phyloP scores from a whole-genome alignment of 1,284 basidiomycete genomes.

The Pseudozyma thailandica region DNA sequence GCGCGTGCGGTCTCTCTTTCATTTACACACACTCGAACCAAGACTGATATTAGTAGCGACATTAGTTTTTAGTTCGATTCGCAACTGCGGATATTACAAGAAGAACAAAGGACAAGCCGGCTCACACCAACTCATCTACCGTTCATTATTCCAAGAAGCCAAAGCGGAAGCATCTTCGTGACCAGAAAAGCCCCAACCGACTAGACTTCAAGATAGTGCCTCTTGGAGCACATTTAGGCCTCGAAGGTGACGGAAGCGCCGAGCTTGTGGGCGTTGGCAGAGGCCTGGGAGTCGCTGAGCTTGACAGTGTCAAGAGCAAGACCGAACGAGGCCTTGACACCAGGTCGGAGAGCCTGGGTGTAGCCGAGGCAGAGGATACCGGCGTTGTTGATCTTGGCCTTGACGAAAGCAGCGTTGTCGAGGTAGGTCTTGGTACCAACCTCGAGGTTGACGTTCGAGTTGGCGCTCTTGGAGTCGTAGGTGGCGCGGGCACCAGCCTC shows the following conservation, averaged over 20 bases:
- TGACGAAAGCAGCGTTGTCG: conserved; percentile 89
- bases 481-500: conserved; percentile 91
- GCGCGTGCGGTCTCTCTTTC: too few species aligned
- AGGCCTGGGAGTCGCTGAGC: conserved; percentile 65
- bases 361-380: conserved; percentile 66
- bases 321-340: conserved; percentile 93
- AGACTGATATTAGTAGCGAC: conserved; percentile 3
- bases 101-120: neutral
- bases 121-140: neutral
- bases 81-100: conserved; percentile 36
- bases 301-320: conserved; percentile 67
- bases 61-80: conserved; percentile 17
- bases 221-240: conserved; percentile 51
- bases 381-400: conserved; percentile 98
- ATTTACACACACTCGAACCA: too few species aligned
- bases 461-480: conserved; percentile 88
- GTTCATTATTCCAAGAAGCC: conserved; percentile 9
- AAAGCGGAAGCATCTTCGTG: conserved; percentile 10
- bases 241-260: conserved; percentile 73
- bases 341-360: conserved; percentile 73
- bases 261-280: conserved; percentile 71
- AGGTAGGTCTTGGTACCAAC: conserved; percentile 92
- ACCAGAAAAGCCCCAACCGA: conserved; percentile 2
- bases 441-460: conserved; percentile 88
- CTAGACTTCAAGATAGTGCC: neutral